Evolutionary conservation across 768 basidiomycete genomes (phyloP).

Genomic region (Podaxis pistillaris): DNA sequence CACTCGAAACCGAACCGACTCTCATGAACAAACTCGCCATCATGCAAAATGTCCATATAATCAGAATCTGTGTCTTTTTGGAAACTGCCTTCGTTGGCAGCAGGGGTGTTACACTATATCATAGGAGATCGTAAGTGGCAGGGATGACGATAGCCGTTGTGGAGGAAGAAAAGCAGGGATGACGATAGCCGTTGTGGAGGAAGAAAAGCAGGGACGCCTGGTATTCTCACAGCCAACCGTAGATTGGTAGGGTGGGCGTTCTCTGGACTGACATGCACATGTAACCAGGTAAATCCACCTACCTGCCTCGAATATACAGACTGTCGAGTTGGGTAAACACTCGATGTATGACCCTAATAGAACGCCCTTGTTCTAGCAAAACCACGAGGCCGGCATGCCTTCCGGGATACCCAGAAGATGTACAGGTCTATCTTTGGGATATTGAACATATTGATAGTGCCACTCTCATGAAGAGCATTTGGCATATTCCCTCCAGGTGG

Average conservation of each 20-base stretch:
- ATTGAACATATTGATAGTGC: too few relatives aligned
- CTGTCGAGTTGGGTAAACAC: neutral
- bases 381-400: too few relatives aligned
- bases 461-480: too few relatives aligned
- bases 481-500: too few relatives aligned
- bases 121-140: neutral
- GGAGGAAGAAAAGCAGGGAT: neutral
- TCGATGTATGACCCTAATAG: neutral
- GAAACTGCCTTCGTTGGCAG: neutral
- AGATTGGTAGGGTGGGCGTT: neutral
- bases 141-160: neutral
- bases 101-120: neutral
- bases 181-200: neutral
- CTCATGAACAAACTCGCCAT: conserved; percentile 89
- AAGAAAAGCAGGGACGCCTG: neutral
- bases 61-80: neutral
- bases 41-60: neutral
- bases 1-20: conserved; percentile 73
- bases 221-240: neutral
- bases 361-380: too few relatives aligned
- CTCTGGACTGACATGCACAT: neutral
- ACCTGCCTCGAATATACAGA: neutral
- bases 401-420: too few relatives aligned
- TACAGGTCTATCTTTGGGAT: too few relatives aligned
- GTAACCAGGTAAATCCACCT: neutral